These are phyloP conservation scores for Leccinum ochraceum DNA, from an alignment of 768 basidiomycete species.

Conservation along the genomic window DNA sequence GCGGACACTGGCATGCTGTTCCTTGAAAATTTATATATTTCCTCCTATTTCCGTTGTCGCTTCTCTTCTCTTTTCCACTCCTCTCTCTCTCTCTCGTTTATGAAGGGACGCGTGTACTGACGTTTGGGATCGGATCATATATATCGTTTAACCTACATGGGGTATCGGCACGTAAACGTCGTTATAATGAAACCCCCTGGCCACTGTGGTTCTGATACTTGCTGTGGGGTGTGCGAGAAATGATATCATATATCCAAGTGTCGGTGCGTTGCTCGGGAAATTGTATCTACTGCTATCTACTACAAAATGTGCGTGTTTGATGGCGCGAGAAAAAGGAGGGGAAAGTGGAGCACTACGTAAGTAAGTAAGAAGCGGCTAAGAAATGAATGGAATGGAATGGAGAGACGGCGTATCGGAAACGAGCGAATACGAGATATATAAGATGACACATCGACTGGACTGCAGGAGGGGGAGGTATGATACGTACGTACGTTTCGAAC, in stretches of 20 bases:
- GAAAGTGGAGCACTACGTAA: neutral
- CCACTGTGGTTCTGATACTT: no score
- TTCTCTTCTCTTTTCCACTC: neutral
- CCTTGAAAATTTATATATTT: neutral
- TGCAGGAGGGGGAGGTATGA: conserved; percentile 12
- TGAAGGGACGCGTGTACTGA: neutral
- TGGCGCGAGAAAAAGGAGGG: neutral
- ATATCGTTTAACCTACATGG: neutral
- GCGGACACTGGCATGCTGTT: neutral
- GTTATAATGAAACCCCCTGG: neutral
- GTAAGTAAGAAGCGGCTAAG: neutral
- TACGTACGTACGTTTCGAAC: conserved; percentile 14
- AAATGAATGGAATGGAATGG: neutral
- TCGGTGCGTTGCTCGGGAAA: conserved; percentile 25
- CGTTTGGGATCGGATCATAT: neutral
- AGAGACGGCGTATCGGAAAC: neutral
- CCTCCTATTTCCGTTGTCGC: neutral
- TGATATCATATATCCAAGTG: conserved; percentile 20
- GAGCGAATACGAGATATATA: conserved; percentile 7
- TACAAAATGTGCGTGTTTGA: conserved; percentile 28
- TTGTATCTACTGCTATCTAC: conserved; percentile 42
- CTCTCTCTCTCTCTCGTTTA: neutral
- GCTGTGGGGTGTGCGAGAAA: neutral
- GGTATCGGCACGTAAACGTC: neutral
- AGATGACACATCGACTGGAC: neutral